These are phyloP conservation scores for Acer campestre DNA, from an alignment of 345 rosid species.

Conservation along the genomic window DNA sequence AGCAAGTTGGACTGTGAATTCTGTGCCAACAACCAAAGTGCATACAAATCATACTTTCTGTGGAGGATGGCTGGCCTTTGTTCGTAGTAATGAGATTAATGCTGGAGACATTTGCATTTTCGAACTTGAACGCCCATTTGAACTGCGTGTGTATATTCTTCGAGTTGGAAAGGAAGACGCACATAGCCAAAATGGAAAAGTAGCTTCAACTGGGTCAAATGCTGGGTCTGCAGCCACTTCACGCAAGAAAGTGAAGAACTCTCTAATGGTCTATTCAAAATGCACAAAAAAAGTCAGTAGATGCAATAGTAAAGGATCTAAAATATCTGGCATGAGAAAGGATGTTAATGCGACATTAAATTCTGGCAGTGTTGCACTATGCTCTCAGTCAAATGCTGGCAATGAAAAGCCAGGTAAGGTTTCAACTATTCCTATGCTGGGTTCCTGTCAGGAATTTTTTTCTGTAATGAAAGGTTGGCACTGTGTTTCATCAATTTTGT, in stretches of 20 bases:
- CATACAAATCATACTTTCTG: constrained; percentile 68
- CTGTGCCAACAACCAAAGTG: constrained; percentile 67
- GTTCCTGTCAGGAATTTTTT: background rate
- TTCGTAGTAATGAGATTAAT: constrained; percentile 50
- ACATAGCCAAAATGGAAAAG: constrained; percentile 30
- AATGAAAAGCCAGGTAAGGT: constrained; percentile 31
- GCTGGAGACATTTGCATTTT: constrained; percentile 59
- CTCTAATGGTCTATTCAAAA: constrained; percentile 37
- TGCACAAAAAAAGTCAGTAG: constrained; percentile 31
- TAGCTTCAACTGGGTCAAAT: constrained; percentile 25
- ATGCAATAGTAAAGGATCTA: constrained; percentile 33
- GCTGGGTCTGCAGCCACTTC: constrained; percentile 25
- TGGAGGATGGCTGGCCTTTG: constrained; percentile 74
- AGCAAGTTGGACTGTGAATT: constrained; percentile 58
- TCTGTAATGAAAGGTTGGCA: background rate
- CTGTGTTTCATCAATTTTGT: background rate
- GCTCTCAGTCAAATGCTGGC: constrained; percentile 28
- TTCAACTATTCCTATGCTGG: constrained; percentile 5
- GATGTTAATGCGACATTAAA: constrained; percentile 24
- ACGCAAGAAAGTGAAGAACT: constrained; percentile 35
- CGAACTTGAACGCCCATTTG: constrained; percentile 48
- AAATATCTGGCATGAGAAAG: constrained; percentile 27
- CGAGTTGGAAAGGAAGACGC: constrained; percentile 44
- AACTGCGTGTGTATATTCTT: constrained; percentile 56
- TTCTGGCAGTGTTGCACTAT: constrained; percentile 19